Evolutionary conservation across 202 grass and related monocot species (phyloP).

Genomic region (Cymbopogon flexuosus): DNA sequence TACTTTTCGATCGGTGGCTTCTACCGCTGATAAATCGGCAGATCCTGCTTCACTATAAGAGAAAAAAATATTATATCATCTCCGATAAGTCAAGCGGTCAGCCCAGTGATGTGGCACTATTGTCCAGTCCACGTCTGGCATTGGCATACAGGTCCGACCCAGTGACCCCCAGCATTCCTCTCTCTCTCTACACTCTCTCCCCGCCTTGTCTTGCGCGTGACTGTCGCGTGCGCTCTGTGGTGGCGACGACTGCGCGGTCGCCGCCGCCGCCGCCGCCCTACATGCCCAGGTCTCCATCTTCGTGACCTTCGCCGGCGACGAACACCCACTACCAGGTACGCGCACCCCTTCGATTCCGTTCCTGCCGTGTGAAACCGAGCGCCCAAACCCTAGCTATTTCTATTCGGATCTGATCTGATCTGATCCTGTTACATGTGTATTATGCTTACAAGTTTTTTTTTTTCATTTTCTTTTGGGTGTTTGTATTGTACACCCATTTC

Average conservation of each 20-base stretch:
- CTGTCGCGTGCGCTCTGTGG: background rate
- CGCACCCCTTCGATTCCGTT: background rate
- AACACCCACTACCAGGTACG: background rate
- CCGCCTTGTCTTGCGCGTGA: background rate
- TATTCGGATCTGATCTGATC: background rate
- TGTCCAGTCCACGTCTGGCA: no score
- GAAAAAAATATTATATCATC: no score
- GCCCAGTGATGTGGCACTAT: no score
- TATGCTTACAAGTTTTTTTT: no score
- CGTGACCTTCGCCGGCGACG: background rate
- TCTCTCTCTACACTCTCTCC: no score
- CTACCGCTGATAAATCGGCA: no score
- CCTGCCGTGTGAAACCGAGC: background rate
- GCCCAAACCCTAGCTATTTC: background rate
- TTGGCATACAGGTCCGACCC: no score
- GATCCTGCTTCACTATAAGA: no score
- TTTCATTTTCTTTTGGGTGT: no score
- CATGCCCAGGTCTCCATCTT: background rate
- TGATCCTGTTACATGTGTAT: background rate
- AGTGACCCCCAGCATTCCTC: background rate
- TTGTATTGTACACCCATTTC: no score
- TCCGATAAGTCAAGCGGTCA: no score
- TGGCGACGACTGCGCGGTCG: background rate
- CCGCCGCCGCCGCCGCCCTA: background rate
- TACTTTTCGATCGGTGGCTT: no score